Conservation (phyloP, 2,329 filamentous ascomycete genomes). For the Cladosporium sp. region DNA sequence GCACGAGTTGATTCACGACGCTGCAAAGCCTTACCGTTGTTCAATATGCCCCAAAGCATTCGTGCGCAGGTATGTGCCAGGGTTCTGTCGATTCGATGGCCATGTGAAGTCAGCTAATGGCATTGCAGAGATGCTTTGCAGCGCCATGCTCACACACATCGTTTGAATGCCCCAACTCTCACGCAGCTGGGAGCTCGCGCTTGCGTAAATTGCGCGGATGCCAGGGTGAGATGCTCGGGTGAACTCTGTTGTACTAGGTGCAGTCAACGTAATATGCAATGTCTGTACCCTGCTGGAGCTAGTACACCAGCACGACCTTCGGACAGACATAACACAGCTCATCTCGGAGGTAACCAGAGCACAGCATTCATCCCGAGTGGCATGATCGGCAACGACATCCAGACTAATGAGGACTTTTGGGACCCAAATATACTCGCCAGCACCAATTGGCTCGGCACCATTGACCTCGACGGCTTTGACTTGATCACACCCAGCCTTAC, state of each 20-base stretch:
- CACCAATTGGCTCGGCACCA: conserved; percentile 20
- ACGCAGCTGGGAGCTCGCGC: conserved; percentile 23
- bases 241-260: conserved; percentile 26
- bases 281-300: neutral
- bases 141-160: conserved; percentile 24
- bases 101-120: neutral
- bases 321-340: too few species aligned
- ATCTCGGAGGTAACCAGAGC: too few species aligned
- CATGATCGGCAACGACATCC: too few species aligned
- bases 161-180: conserved; percentile 15
- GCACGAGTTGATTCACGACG: conserved; percentile 24
- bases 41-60: conserved; percentile 23
- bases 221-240: conserved; percentile 30
- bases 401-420: conserved; percentile 13
- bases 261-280: conserved; percentile 1
- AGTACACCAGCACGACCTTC: too few species aligned
- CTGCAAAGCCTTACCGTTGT: conserved; percentile 22
- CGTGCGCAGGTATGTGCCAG: conserved; percentile 21
- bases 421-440: conserved; percentile 17
- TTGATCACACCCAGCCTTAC: neutral
- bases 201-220: conserved; percentile 25
- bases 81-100: neutral
- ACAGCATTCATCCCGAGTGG: too few species aligned
- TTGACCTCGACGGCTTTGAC: conserved; percentile 10
- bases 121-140: conserved; percentile 23